Conservation (phyloP, 805 yeast genomes). For the Zygoascus ofunaensis region DNA sequence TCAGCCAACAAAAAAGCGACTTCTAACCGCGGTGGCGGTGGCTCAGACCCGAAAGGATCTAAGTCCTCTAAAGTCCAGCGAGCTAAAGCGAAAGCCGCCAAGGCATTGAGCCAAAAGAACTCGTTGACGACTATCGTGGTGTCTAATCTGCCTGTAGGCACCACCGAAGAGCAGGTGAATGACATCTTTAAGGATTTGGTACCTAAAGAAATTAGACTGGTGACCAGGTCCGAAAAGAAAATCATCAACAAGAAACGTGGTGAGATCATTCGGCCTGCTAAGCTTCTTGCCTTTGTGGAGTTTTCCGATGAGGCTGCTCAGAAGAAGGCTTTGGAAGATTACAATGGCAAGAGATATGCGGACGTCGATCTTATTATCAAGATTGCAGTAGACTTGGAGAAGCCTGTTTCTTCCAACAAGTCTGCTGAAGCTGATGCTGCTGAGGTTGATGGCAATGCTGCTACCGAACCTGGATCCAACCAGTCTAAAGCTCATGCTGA, state of each 20-base stretch:
- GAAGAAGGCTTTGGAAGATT: constrained; percentile 57
- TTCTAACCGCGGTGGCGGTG: constrained; percentile 24
- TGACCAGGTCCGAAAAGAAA: constrained; percentile 12
- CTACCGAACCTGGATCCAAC: constrained; percentile 7
- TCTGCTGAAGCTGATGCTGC: constrained; percentile 8
- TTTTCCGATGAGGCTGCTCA: constrained; percentile 56
- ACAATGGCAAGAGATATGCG: constrained; percentile 55
- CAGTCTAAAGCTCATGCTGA: constrained; percentile 7
- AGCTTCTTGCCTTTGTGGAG: constrained; percentile 44
- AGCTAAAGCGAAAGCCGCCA: constrained; percentile 33
- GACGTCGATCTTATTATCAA: constrained; percentile 62
- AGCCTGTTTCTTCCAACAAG: background rate
- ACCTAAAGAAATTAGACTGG: constrained; percentile 28
- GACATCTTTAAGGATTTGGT: constrained; percentile 30
- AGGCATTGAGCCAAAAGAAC: constrained; percentile 42
- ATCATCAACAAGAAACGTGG: constrained; percentile 13
- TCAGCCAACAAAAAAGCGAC: background rate
- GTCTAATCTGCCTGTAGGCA: constrained; percentile 47
- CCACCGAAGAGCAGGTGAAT: constrained; percentile 38
- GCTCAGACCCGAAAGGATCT: constrained; percentile 26
- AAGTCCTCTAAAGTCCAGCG: constrained; percentile 45
- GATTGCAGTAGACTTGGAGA: constrained; percentile 55
- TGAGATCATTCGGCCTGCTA: constrained; percentile 14
- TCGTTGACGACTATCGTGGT: constrained; percentile 54
- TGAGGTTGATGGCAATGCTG: constrained; percentile 5